These are phyloP conservation scores for Backusella luteola DNA, from an alignment of 192 early-diverging fungal genomes.

Conservation along the genomic window DNA sequence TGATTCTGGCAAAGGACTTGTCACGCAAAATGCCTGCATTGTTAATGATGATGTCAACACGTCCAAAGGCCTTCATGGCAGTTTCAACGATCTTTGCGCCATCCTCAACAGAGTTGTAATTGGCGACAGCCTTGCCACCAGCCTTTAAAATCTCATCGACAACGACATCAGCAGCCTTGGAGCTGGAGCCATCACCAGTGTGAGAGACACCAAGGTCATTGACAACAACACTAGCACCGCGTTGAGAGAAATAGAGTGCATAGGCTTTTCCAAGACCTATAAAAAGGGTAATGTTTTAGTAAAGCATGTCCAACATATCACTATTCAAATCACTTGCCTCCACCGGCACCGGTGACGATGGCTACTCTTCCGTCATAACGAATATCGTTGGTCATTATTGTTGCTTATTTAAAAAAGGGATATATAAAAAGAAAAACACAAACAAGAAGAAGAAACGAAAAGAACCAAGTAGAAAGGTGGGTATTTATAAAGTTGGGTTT, in stretches of 20 bases:
- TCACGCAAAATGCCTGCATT: slow-evolving; percentile 99
- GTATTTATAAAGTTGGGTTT: slow-evolving; percentile 7
- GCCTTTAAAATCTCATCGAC: slow-evolving; percentile 87
- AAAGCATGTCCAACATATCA: neutral
- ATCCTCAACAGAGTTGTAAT: slow-evolving; percentile 96
- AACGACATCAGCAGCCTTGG: slow-evolving; percentile 88
- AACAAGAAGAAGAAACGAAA: neutral
- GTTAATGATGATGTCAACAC: slow-evolving; percentile 95
- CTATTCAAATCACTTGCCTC: slow-evolving; percentile 53
- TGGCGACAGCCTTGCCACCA: slow-evolving; percentile 93
- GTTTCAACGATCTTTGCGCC: slow-evolving; percentile 98
- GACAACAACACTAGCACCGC: slow-evolving; percentile 93
- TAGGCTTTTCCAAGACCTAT: slow-evolving; percentile 82
- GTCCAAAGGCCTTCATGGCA: slow-evolving; percentile 92
- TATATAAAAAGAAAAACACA: slow-evolving; percentile 12
- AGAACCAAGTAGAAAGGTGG: neutral
- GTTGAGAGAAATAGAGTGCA: slow-evolving; percentile 85
- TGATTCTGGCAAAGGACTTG: slow-evolving; percentile 95
- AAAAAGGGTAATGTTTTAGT: neutral
- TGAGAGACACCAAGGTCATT: slow-evolving; percentile 89
- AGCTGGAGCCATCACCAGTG: slow-evolving; percentile 73
- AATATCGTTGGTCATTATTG: slow-evolving; percentile 42
- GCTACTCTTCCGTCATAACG: slow-evolving; percentile 85
- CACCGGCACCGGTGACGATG: slow-evolving; percentile 95
- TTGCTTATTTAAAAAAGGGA: neutral